A percentile compares a stretch with the other conserved stretches of the same genome.
These are phyloP conservation scores for Penicillium alfredii DNA, from an alignment of 495 filamentous ascomycete genomes.

Conservation along the genomic window DNA sequence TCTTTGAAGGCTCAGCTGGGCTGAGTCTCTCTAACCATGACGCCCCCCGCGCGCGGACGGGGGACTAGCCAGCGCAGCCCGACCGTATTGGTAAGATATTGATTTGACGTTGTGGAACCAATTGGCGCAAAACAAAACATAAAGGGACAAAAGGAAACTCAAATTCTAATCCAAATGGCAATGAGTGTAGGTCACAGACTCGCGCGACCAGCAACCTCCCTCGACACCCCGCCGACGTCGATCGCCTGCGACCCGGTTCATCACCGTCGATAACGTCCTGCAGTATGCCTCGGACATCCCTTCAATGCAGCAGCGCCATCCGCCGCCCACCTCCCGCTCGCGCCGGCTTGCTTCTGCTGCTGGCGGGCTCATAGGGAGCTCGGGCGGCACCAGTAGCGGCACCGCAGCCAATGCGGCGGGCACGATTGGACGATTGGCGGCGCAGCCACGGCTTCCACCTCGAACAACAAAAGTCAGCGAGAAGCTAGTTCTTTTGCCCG, in stretches of 20 bases:
- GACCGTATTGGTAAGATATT: conserved; percentile 46
- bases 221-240: conserved; percentile 30
- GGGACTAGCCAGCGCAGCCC: conserved; percentile 47
- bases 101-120: too few species aligned
- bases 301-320: conserved; percentile 81
- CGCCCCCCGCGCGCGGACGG: conserved; percentile 32
- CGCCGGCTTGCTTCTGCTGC: conserved; percentile 43
- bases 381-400: conserved; percentile 12
- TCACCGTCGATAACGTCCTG: conserved; percentile 93
- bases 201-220: conserved; percentile 45
- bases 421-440: conserved; percentile 35
- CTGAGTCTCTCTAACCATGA: conserved; percentile 18
- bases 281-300: conserved; percentile 93
- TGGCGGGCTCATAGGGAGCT: conserved; percentile 26
- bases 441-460: conserved; percentile 73
- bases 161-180: conserved; percentile 8
- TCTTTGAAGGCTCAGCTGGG: conserved; percentile 6
- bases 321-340: conserved; percentile 51
- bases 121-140: too few species aligned
- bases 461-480: conserved; percentile 89
- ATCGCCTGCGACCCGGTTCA: conserved; percentile 63
- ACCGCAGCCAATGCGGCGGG: conserved; percentile 15
- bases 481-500: conserved; percentile 91
- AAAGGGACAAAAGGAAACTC: neutral
- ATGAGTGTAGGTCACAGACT: conserved; percentile 50